These are phyloP conservation scores for Coelastrella sp. DNA, from an alignment of 139 green algal genomes.

Conservation along the genomic window DNA sequence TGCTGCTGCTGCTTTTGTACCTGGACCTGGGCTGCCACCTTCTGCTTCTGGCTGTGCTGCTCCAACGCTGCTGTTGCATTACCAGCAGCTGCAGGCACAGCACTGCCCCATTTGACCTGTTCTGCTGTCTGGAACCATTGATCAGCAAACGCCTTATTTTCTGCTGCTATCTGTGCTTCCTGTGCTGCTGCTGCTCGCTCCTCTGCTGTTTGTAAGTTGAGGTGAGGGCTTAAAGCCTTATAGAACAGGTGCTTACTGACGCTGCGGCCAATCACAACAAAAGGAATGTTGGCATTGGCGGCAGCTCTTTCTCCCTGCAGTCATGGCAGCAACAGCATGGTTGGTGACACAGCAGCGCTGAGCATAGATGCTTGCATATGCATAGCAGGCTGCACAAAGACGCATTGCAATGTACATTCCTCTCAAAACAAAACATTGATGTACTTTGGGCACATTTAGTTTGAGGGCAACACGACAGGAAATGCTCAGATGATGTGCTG, in stretches of 20 bases:
- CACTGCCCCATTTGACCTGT: background rate
- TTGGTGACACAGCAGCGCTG: background rate
- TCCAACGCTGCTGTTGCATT: background rate
- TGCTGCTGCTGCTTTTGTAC: background rate
- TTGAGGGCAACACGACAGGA: background rate
- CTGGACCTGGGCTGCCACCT: background rate
- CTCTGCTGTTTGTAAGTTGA: background rate
- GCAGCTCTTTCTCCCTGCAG: slow-evolving; percentile 32
- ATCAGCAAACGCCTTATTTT: slow-evolving; percentile 13
- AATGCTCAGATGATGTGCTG: too few relatives aligned
- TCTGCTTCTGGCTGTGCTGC: background rate
- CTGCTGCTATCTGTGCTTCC: background rate
- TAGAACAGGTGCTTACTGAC: slow-evolving; percentile 16
- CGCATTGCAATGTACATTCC: background rate
- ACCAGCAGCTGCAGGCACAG: background rate
- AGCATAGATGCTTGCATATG: background rate
- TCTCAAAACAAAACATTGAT: too few relatives aligned
- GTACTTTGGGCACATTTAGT: background rate
- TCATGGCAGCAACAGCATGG: background rate
- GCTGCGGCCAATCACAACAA: slow-evolving; percentile 36
- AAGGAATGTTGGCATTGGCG: slow-evolving; percentile 28
- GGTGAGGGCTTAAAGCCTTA: background rate
- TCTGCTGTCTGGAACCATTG: background rate
- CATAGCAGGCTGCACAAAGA: background rate
- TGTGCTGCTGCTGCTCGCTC: slow-evolving; percentile 16